phyloP scores from a whole-genome alignment of 2,329 filamentous ascomycete species.

The Epichloe typhina region DNA sequence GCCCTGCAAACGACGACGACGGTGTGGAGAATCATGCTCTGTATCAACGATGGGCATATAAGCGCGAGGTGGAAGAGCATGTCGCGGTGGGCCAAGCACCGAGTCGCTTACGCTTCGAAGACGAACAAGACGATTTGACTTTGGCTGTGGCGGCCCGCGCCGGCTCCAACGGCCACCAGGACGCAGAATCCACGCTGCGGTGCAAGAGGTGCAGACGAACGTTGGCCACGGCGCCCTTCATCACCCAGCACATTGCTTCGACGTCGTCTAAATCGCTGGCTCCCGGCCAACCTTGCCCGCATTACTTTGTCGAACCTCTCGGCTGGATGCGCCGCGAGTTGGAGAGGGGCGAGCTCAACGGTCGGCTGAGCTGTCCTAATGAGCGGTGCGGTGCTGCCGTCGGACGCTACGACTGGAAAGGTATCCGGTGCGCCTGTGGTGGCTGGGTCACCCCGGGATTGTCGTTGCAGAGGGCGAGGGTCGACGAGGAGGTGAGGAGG shows the following conservation, averaged over 20 bases:
- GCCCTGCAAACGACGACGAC: conserved; percentile 36
- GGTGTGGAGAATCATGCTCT: conserved; percentile 51
- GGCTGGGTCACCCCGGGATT: conserved; percentile 88
- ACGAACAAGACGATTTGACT: conserved; percentile 36
- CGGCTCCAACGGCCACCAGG: not conserved
- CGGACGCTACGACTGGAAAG: conserved; percentile 93
- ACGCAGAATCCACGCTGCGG: conserved; percentile 35
- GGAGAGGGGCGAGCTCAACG: conserved; percentile 68
- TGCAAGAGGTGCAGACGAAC: conserved; percentile 83
- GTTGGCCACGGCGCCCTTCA: conserved; percentile 43
- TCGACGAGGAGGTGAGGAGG: conserved; percentile 50
- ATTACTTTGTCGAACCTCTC: conserved; percentile 83
- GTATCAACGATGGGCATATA: conserved; percentile 63
- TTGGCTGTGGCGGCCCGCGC: not conserved
- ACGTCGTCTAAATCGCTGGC: not conserved
- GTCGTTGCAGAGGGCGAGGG: conserved; percentile 65
- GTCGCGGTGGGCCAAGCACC: conserved; percentile 68
- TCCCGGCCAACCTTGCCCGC: conserved; percentile 45
- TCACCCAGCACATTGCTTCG: conserved; percentile 43
- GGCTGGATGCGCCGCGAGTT: conserved; percentile 88
- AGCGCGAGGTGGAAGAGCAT: conserved; percentile 39
- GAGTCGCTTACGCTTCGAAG: conserved; percentile 70
- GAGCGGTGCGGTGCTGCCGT: conserved; percentile 66
- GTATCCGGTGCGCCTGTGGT: conserved; percentile 81
- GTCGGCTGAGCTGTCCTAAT: conserved; percentile 73